Percentiles rank a stretch among this genome's conserved stretches.
These are phyloP conservation scores for Candida tibetensis DNA, from an alignment of 805 yeast genomes.

Conservation along the genomic window DNA sequence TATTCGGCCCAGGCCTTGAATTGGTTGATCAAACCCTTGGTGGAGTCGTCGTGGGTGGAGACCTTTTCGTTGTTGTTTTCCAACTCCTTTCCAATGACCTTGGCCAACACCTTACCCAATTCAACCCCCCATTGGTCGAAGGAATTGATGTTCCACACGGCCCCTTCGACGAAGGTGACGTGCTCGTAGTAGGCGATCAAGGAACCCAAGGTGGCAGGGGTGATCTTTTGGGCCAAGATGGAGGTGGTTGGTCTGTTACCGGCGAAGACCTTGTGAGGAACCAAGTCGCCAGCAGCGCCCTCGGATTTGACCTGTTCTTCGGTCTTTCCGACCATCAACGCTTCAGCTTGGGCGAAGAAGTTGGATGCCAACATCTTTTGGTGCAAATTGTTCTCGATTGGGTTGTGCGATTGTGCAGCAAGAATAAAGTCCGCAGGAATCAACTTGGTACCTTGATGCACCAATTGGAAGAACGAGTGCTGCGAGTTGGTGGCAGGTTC, in stretches of 20 bases:
- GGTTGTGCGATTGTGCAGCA: conserved; percentile 98
- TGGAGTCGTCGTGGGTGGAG: conserved; percentile 80
- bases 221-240: conserved; percentile 89
- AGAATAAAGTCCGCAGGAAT: conserved; percentile 96
- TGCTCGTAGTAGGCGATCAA: conserved; percentile 98
- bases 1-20: conserved; percentile 75
- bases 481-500: conserved; percentile 99
- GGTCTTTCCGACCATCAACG: conserved; percentile 93
- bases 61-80: conserved; percentile 53
- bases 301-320: conserved; percentile 80
- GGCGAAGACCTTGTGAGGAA: conserved; percentile 93
- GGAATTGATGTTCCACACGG: conserved; percentile 98
- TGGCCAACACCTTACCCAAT: conserved; percentile 96
- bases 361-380: conserved; percentile 98
- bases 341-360: conserved; percentile 98
- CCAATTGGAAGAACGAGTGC: conserved; percentile 98
- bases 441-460: conserved; percentile 97
- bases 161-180: conserved; percentile 97
- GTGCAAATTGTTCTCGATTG: conserved; percentile 89
- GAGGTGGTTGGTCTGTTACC: conserved; percentile 99
- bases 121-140: conserved; percentile 99
- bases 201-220: conserved; percentile 95
- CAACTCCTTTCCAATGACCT: conserved; percentile 89
- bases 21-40: conserved; percentile 90
- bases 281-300: conserved; percentile 81